Evolutionary conservation across 306 rosid species (phyloP), one percentile per base, ranked within the genome.

Genomic region (Alnus glutinosa): DNA sequence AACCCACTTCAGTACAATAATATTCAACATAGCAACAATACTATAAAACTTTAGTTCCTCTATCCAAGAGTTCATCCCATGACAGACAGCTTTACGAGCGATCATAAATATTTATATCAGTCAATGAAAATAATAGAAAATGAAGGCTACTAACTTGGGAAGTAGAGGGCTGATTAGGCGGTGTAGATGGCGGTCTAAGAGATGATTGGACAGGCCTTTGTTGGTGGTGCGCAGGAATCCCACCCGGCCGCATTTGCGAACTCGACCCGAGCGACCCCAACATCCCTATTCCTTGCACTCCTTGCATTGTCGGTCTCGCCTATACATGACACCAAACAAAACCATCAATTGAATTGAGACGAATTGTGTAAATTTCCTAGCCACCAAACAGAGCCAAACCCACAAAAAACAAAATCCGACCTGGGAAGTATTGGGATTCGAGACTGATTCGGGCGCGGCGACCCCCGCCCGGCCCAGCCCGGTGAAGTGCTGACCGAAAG

Each of bases 401-500:
- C 19, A 36, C 68, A 52, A 23, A 42, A 49, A 50, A 15, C 16
- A 52, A 28, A 34, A 6, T 7, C 74, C 51, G 37, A 92, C 98
- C 91, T 90, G 98, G 59, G 97, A 75, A 66, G 90, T 19, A 82
- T 23, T 86, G 57, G 97, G 75, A 84, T 63, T 83, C 68, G 94
- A 58, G 42, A 85, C 55, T 14, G 90, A 73, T 74, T 95, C 98
- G 0, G 90, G 4, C 16, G 81, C 81, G 23, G 42, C 71, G 75
- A 88, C 91, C 5, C 87, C 90, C 5, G 89, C 77, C 48, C 98
- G 97, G 69, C 83, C 88, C 77, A 95, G 59, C 54, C 96, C 98
- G 16, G 94, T 90, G 66, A 95, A 92, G 72, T 92, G 98, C 59
- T 87, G 94, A 42, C 89, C 87, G 67, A 92, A 92, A 34, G 99